Evolutionary conservation across 2,329 filamentous ascomycete genomes (phyloP).

Genomic region (Pyricularia pennisetigena): DNA sequence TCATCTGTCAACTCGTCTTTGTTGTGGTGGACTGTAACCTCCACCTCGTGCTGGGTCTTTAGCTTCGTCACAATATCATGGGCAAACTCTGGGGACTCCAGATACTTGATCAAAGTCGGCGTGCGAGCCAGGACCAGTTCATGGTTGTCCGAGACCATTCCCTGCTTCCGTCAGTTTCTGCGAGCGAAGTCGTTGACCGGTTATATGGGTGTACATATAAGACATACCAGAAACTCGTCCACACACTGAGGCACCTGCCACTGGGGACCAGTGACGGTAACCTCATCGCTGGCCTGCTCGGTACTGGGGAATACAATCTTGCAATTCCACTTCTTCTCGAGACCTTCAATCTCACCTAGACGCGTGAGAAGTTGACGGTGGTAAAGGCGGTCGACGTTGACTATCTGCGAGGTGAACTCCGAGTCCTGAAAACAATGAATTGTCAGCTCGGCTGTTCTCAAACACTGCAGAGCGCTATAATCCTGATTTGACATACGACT

Average conservation of each 20-base stretch:
- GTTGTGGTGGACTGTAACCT: constrained; percentile 64
- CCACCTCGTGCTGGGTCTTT: constrained; percentile 85
- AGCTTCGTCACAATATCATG: constrained; percentile 75
- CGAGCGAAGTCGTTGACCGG: background rate
- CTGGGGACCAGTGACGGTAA: constrained; percentile 91
- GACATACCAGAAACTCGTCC: constrained; percentile 74
- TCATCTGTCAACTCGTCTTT: constrained; percentile 47
- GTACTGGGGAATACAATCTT: constrained; percentile 98
- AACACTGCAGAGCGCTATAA: too few relatives aligned
- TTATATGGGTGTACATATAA: background rate
- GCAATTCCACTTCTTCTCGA: constrained; percentile 99
- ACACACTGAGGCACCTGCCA: constrained; percentile 97
- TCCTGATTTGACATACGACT: constrained; percentile 45
- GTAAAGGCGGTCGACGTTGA: constrained; percentile 88
- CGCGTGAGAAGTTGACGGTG: constrained; percentile 88
- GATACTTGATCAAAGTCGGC: constrained; percentile 66
- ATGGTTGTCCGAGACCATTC: constrained; percentile 95
- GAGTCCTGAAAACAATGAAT: constrained; percentile 53
- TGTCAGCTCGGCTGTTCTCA: background rate
- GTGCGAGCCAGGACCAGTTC: constrained; percentile 77
- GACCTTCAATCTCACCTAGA: constrained; percentile 79
- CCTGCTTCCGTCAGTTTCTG: constrained; percentile 34
- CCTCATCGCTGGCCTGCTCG: constrained; percentile 91
- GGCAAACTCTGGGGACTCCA: constrained; percentile 73
- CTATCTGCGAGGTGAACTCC: constrained; percentile 89